These are phyloP conservation scores for Elsinoe perseae DNA, from an alignment of 2,329 filamentous ascomycete genomes.

Conservation along the genomic window DNA sequence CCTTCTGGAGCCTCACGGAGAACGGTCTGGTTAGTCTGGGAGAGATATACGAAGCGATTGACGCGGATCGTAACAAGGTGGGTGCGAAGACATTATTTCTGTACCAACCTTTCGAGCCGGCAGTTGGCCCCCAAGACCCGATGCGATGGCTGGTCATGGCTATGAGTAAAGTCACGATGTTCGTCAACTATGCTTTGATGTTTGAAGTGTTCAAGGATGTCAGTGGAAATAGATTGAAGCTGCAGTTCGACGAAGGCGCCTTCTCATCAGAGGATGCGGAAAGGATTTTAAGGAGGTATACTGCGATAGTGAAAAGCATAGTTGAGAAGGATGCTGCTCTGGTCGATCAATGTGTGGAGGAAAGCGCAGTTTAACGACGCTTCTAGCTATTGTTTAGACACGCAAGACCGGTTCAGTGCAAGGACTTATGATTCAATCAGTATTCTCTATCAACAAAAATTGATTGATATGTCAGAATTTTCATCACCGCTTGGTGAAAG, in stretches of 20 bases:
- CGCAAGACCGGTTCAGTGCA: too few relatives aligned
- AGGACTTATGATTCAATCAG: too few relatives aligned
- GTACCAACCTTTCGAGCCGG: slow-evolving; percentile 32
- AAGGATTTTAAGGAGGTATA: not conserved
- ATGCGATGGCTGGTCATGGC: slow-evolving; percentile 21
- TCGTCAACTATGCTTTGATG: not conserved
- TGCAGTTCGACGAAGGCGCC: not conserved
- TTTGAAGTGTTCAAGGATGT: slow-evolving; percentile 9
- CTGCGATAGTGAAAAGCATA: not conserved
- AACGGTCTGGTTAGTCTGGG: slow-evolving; percentile 24
- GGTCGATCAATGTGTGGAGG: too few relatives aligned
- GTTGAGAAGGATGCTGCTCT: too few relatives aligned
- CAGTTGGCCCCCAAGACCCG: slow-evolving; percentile 14
- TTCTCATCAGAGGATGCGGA: not conserved
- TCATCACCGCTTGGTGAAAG: too few relatives aligned
- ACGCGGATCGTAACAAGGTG: slow-evolving; percentile 17
- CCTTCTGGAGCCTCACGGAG: slow-evolving; percentile 30
- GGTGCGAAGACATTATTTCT: slow-evolving; percentile 24
- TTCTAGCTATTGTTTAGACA: too few relatives aligned
- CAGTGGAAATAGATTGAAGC: not conserved
- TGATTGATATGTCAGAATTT: too few relatives aligned
- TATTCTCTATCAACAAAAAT: too few relatives aligned
- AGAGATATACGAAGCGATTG: slow-evolving; percentile 26
- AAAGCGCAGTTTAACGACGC: too few relatives aligned
- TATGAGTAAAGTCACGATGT: slow-evolving; percentile 2